Conservation (phyloP, 176 grass and related monocot genomes). For the Raddia guianensis region DNA sequence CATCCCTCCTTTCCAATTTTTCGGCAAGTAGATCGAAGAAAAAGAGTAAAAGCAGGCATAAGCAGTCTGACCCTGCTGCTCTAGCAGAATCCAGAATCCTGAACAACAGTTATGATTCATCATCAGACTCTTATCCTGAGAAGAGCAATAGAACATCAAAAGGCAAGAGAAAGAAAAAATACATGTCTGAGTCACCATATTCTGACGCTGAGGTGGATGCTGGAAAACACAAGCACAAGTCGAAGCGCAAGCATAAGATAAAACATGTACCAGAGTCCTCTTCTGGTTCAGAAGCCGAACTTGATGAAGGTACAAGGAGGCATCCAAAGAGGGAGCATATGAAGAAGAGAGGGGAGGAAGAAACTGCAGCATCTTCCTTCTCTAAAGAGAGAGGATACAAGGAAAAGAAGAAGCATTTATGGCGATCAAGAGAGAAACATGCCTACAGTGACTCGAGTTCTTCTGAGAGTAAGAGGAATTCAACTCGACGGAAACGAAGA, state of each 20-base stretch:
- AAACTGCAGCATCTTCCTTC: constrained; percentile 24
- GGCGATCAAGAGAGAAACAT: constrained; percentile 21
- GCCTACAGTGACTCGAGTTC: constrained; percentile 34
- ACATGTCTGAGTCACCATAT: constrained; percentile 42
- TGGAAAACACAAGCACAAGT: constrained; percentile 47
- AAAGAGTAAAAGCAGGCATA: constrained; percentile 66
- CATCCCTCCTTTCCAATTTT: constrained; percentile 74
- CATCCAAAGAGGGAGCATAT: constrained; percentile 40
- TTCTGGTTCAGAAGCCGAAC: constrained; percentile 52
- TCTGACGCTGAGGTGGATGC: constrained; percentile 48
- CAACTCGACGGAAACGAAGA: not conserved
- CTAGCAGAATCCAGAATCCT: constrained; percentile 33
- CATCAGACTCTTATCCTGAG: constrained; percentile 39
- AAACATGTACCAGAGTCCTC: constrained; percentile 40
- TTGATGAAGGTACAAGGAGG: constrained; percentile 32
- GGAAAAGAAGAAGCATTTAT: constrained; percentile 44
- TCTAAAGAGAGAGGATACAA: constrained; percentile 30
- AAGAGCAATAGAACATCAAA: constrained; percentile 52
- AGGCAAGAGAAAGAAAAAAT: constrained; percentile 61
- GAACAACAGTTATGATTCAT: constrained; percentile 36
- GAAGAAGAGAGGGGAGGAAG: constrained; percentile 32
- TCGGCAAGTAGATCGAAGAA: constrained; percentile 71
- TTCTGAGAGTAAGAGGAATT: constrained; percentile 29
- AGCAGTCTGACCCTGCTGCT: constrained; percentile 21
- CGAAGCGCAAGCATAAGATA: constrained; percentile 51